These are phyloP conservation scores for Russula emetica DNA, from an alignment of 768 basidiomycete genomes.

Conservation along the genomic window DNA sequence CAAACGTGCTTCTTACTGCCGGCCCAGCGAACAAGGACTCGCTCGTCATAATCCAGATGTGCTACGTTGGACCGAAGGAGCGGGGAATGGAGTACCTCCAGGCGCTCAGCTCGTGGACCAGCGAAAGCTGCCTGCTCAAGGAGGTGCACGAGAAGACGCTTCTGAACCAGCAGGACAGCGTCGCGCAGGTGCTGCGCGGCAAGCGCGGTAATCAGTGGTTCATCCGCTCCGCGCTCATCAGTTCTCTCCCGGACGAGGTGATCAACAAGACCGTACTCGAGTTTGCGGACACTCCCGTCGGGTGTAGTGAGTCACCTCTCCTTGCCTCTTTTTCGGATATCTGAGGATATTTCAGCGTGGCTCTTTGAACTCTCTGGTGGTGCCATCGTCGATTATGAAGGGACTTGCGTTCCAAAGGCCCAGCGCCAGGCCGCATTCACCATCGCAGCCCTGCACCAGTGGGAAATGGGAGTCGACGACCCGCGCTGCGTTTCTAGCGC, in stretches of 20 bases:
- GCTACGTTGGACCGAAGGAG: constrained; percentile 74
- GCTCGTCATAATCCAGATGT: constrained; percentile 87
- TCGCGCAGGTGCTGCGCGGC: constrained; percentile 83
- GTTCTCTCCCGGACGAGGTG: constrained; percentile 80
- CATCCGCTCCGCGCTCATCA: constrained; percentile 80
- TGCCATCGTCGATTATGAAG: constrained; percentile 66
- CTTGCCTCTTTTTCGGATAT: not conserved
- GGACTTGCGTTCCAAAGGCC: constrained; percentile 68
- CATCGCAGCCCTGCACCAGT: constrained; percentile 87
- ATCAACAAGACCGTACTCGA: constrained; percentile 77
- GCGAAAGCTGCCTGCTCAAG: constrained; percentile 79
- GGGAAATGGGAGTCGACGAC: constrained; percentile 82
- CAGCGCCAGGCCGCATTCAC: constrained; percentile 82
- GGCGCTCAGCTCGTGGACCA: constrained; percentile 85
- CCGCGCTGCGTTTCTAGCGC: constrained; percentile 76
- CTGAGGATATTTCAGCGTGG: constrained; percentile 56
- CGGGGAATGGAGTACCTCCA: constrained; percentile 74
- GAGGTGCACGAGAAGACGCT: constrained; percentile 91
- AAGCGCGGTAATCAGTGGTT: constrained; percentile 86
- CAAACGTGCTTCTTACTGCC: constrained; percentile 86
- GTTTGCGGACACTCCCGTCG: constrained; percentile 80
- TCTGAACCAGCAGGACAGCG: constrained; percentile 84
- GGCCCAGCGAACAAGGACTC: constrained; percentile 82
- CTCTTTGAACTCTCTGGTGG: constrained; percentile 88
- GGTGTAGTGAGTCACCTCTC: constrained; percentile 67